Percentiles rank a stretch among this genome's conserved stretches.
phyloP scores from a whole-genome alignment of 2,329 filamentous ascomycete genomes.

The Macrophomina phaseolina region DNA sequence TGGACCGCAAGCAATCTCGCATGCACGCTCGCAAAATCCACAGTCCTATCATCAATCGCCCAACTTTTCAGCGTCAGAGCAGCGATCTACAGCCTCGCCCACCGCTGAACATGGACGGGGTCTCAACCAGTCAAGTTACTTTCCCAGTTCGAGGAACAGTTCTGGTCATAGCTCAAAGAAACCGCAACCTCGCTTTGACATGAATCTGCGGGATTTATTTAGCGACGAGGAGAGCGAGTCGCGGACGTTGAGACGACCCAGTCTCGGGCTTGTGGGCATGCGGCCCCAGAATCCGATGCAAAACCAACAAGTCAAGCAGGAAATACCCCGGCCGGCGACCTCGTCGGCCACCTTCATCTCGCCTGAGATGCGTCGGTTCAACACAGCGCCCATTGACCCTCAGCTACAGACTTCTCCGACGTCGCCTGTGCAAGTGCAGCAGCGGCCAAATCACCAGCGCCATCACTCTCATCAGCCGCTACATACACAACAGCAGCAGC shows the following conservation, averaged over 20 bases:
- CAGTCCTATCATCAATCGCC: slow-evolving; percentile 6
- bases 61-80: slow-evolving; percentile 13
- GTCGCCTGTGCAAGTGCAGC: slow-evolving; percentile 4
- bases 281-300: slow-evolving; percentile 30
- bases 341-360: neutral
- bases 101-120: slow-evolving; percentile 2
- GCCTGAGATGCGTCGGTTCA: slow-evolving; percentile 21
- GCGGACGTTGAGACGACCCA: slow-evolving; percentile 37
- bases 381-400: neutral
- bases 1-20: slow-evolving; percentile 52
- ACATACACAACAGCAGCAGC: slow-evolving; percentile 32
- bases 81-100: slow-evolving; percentile 12
- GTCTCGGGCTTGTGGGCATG: slow-evolving; percentile 34
- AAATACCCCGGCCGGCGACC: slow-evolving; percentile 5
- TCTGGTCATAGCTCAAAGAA: slow-evolving; percentile 1
- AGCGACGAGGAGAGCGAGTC: slow-evolving; percentile 48
- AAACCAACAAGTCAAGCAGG: slow-evolving; percentile 35
- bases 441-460: slow-evolving; percentile 25
- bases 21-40: slow-evolving; percentile 6
- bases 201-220: slow-evolving; percentile 48
- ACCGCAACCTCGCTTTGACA: slow-evolving; percentile 61
- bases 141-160: slow-evolving; percentile 17
- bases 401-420: slow-evolving; percentile 11
- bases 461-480: slow-evolving; percentile 27
- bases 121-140: slow-evolving; percentile 1